Base-by-base conservation (phyloP, 1,139 yeast species). In the Yamadazyma sp. region DNA sequence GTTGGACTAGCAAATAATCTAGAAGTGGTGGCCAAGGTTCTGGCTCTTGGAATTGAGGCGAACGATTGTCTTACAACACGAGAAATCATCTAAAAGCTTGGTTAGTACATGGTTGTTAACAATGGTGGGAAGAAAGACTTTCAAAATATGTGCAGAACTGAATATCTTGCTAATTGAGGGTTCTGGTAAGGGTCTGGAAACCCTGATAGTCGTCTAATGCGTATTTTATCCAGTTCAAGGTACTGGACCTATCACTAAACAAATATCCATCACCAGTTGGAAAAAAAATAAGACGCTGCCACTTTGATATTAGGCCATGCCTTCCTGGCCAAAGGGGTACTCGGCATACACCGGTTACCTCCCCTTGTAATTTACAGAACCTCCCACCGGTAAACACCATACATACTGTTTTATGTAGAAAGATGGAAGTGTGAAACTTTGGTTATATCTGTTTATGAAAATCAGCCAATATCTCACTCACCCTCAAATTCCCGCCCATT, bases 1-100 rank as follows among this genome's bases (percentile, higher is more conserved):
- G 64, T 49, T 56, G 65, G 59, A 25, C 47, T 43, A 40, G 48
- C 31, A 12, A 47, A 44, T 31, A 42, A 36, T 42, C 42, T 42
- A 18, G 41, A 23, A 15, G 46, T 29, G 25, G 45, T 39, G 16
- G 37, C 25, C 12, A 41, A 34, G 22, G 45, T 27, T 39, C 42
- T 41, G 17, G 42, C 39, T 35, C 30, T 44, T 33, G 43, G 43
- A 20, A 43, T 18, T 6, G 34, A 35, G 10, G 29, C 33, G 6
- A 40, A 23, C 6, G 46, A 38, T 42, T 44, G 47, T 43, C 34
- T 44, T 27, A 43, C 27, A 32, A 39, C 39, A 42, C 52, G 49
- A 35, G 52, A 44, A 41, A 48, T 36, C 52, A 46, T 48, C 35
- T 31, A 24, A 11, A 32, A 25, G 28, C 4, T 25, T 4, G 11